Percentiles rank a stretch among this genome's conserved stretches.
Evolutionary conservation across 23 red algal genomes (phyloP).

Genomic region (Gracilaria domingensis): DNA sequence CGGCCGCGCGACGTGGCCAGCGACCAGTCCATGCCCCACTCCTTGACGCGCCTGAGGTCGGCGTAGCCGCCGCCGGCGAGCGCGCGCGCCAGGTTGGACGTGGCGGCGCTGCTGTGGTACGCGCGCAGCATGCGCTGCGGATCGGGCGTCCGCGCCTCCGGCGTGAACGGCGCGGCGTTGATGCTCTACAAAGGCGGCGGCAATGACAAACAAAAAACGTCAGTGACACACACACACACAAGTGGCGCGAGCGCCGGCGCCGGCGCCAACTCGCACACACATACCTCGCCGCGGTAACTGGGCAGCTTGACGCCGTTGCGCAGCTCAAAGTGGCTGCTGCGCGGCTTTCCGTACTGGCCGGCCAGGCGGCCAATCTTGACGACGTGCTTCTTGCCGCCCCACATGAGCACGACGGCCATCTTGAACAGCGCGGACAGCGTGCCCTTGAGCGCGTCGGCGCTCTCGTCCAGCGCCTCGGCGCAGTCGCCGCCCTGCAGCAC

Average conservation of each 20-base stretch:
- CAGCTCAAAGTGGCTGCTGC: slow-evolving; percentile 82
- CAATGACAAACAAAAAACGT: not conserved
- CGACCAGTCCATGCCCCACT: slow-evolving; percentile 97
- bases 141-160: slow-evolving; percentile 86
- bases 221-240: not conserved
- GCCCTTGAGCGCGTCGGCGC: slow-evolving; percentile 79
- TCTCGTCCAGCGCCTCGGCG: slow-evolving; percentile 91
- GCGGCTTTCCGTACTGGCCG: slow-evolving; percentile 98
- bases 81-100: slow-evolving; percentile 90
- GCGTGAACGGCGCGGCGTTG: slow-evolving; percentile 70
- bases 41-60: slow-evolving; percentile 91
- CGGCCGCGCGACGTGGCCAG: slow-evolving; percentile 70
- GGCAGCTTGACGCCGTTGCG: slow-evolving; percentile 85
- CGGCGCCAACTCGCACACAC: slow-evolving; percentile 9
- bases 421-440: slow-evolving; percentile 91
- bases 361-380: slow-evolving; percentile 98
- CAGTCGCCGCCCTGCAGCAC: slow-evolving; percentile 99
- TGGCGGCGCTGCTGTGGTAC: slow-evolving; percentile 84
- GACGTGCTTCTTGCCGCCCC: slow-evolving; percentile 83
- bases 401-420: slow-evolving; percentile 99
- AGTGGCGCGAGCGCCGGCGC: not conserved
- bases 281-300: slow-evolving; percentile 90
- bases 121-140: slow-evolving; percentile 93
- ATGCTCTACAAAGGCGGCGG: slow-evolving; percentile 81
- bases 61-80: slow-evolving; percentile 87